Evolutionary conservation across 2,329 filamentous ascomycete species (phyloP).

Genomic region (Botrytis medusae): DNA sequence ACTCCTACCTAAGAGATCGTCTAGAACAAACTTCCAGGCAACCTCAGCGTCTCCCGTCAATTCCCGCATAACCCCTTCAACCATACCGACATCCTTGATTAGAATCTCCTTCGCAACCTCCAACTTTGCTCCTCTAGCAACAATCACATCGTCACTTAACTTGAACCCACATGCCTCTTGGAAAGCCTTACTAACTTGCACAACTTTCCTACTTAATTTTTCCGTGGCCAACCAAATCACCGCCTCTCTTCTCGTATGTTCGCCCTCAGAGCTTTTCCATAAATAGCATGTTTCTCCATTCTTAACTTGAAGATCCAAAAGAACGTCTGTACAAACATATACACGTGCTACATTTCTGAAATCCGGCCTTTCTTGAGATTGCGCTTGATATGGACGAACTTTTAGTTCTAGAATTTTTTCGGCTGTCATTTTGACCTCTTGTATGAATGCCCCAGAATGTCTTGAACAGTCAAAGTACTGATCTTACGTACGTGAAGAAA

Average conservation of each 20-base stretch:
- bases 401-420: slow-evolving; percentile 39
- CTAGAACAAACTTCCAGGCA: slow-evolving; percentile 51
- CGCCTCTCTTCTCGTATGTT: slow-evolving; percentile 42
- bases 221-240: slow-evolving; percentile 62
- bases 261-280: slow-evolving; percentile 41
- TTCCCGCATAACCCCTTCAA: slow-evolving; percentile 33
- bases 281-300: slow-evolving; percentile 61
- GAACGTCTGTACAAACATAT: slow-evolving; percentile 42
- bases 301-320: slow-evolving; percentile 54
- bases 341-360: slow-evolving; percentile 40
- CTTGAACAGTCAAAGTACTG: neutral
- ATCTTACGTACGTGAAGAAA: neutral
- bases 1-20: slow-evolving; percentile 44
- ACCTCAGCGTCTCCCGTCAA: slow-evolving; percentile 41
- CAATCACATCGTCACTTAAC: slow-evolving; percentile 66
- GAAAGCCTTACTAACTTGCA: slow-evolving; percentile 72
- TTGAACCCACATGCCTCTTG: slow-evolving; percentile 72
- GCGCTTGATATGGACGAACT: slow-evolving; percentile 36
- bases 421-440: slow-evolving; percentile 3
- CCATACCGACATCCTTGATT: slow-evolving; percentile 56
- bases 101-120: slow-evolving; percentile 58
- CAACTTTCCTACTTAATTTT: slow-evolving; percentile 64
- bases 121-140: slow-evolving; percentile 53
- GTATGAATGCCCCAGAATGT: neutral
- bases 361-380: slow-evolving; percentile 37